phyloP scores from a whole-genome alignment of 805 yeast species.

The Yarrowia yakushimensis region DNA sequence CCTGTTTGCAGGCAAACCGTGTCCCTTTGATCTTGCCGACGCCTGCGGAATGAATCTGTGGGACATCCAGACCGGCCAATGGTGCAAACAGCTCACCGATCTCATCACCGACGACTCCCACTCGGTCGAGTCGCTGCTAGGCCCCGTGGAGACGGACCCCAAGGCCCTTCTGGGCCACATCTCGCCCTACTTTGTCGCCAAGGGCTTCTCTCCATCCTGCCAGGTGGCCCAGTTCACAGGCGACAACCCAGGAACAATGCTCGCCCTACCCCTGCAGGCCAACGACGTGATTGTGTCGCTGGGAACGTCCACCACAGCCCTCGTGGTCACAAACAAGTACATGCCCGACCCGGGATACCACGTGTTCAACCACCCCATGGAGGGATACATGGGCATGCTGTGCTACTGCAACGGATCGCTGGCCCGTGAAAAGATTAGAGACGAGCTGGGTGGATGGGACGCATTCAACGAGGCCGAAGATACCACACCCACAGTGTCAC shows the following conservation, averaged over 20 bases:
- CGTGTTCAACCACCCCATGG: slow-evolving; percentile 80
- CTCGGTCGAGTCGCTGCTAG: slow-evolving; percentile 44
- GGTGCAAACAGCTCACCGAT: slow-evolving; percentile 54
- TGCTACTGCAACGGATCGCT: slow-evolving; percentile 90
- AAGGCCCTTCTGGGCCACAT: slow-evolving; percentile 43
- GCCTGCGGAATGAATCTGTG: slow-evolving; percentile 93
- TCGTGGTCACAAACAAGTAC: slow-evolving; percentile 73
- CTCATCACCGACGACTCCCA: slow-evolving; percentile 33
- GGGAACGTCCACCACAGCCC: slow-evolving; percentile 90
- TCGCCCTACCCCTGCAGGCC: slow-evolving; percentile 71
- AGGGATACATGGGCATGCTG: slow-evolving; percentile 88
- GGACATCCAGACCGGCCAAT: slow-evolving; percentile 57
- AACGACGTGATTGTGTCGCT: slow-evolving; percentile 77
- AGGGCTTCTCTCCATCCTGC: slow-evolving; percentile 55
- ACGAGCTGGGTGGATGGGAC: slow-evolving; percentile 33
- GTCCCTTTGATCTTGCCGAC: slow-evolving; percentile 74
- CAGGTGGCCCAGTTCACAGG: slow-evolving; percentile 77
- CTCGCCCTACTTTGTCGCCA: slow-evolving; percentile 54
- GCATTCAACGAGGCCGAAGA: slow-evolving; percentile 32
- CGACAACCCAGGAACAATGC: slow-evolving; percentile 83
- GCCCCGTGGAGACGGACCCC: slow-evolving; percentile 41
- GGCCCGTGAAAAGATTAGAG: slow-evolving; percentile 58
- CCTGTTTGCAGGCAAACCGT: slow-evolving; percentile 59
- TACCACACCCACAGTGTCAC: slow-evolving; percentile 36
- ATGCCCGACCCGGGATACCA: slow-evolving; percentile 80